phyloP scores from a whole-genome alignment of 345 rosid genomes.

The Aquilaria sinensis region DNA sequence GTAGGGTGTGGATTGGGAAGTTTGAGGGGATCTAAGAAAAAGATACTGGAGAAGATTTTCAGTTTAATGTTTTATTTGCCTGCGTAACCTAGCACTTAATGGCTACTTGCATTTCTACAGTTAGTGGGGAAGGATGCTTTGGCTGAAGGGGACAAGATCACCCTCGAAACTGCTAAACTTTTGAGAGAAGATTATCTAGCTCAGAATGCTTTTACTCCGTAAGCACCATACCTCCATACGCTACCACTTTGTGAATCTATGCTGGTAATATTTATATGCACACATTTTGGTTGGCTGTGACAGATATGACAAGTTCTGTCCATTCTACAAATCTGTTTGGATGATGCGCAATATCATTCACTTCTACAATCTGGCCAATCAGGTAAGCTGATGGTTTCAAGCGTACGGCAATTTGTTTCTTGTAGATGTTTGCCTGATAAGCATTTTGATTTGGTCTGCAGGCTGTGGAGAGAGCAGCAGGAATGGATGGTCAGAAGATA shows the following conservation, averaged over 20 bases:
- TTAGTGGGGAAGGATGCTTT: slow-evolving; percentile 99
- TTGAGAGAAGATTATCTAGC: slow-evolving; percentile 99
- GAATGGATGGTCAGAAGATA: slow-evolving; percentile 99
- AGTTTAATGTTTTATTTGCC: neutral
- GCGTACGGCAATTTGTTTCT: neutral
- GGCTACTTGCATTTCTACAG: slow-evolving; percentile 34
- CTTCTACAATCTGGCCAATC: slow-evolving; percentile 92
- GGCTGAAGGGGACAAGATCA: slow-evolving; percentile 95
- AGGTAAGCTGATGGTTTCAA: slow-evolving; percentile 35
- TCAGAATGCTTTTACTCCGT: slow-evolving; percentile 99
- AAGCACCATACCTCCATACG: slow-evolving; percentile 21
- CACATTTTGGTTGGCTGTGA: slow-evolving; percentile 12
- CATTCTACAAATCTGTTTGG: slow-evolving; percentile 99
- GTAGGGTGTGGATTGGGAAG: too few species aligned
- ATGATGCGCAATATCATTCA: slow-evolving; percentile 99
- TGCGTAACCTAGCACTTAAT: neutral
- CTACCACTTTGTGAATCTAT: neutral
- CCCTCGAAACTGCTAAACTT: slow-evolving; percentile 95
- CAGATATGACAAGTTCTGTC: slow-evolving; percentile 97
- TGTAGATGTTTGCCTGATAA: neutral
- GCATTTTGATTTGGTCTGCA: slow-evolving; percentile 21
- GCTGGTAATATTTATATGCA: neutral
- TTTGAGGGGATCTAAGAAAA: too few species aligned
- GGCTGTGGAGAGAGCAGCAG: slow-evolving; percentile 98
- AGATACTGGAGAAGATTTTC: too few species aligned